A percentile compares a stretch with the other conserved stretches of the same genome.
Conservation (phyloP, 1,139 yeast genomes). For the Pichia terricola region DNA sequence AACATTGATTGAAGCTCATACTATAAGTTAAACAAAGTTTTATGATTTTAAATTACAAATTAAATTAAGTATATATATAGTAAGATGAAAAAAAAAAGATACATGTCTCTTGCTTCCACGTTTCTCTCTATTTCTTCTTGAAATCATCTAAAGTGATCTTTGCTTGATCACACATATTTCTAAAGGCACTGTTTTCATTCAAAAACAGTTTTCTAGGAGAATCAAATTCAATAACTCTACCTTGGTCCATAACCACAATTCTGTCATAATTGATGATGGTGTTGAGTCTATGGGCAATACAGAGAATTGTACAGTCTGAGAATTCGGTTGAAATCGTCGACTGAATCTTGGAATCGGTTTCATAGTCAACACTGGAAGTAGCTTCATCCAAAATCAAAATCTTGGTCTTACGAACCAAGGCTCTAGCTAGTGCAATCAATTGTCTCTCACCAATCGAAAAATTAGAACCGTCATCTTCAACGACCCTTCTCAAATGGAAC, state of each 20-base stretch:
- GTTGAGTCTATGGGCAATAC: constrained; percentile 49
- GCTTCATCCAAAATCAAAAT: constrained; percentile 49
- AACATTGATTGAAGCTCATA: too few relatives aligned
- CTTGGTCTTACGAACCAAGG: constrained; percentile 41
- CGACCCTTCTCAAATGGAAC: constrained; percentile 40
- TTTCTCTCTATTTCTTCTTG: background rate
- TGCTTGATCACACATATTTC: constrained; percentile 27
- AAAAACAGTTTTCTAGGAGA: constrained; percentile 41
- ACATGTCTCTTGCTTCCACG: too few relatives aligned
- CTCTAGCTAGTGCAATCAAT: constrained; percentile 44
- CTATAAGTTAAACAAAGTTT: too few relatives aligned
- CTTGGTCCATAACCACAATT: constrained; percentile 44
- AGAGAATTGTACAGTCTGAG: constrained; percentile 38
- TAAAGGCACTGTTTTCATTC: constrained; percentile 25
- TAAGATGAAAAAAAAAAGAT: too few relatives aligned
- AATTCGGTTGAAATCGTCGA: constrained; percentile 39
- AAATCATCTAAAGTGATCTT: background rate
- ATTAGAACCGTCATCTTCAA: constrained; percentile 37
- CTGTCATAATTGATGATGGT: constrained; percentile 44
- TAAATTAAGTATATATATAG: too few relatives aligned
- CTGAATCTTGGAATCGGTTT: constrained; percentile 45
- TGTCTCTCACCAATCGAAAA: constrained; percentile 49
- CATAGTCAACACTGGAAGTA: constrained; percentile 48
- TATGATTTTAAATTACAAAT: too few relatives aligned
- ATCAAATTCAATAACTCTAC: constrained; percentile 40